Evolutionary conservation across 306 rosid genomes (phyloP).

Genomic region (Carpinus fangiana): DNA sequence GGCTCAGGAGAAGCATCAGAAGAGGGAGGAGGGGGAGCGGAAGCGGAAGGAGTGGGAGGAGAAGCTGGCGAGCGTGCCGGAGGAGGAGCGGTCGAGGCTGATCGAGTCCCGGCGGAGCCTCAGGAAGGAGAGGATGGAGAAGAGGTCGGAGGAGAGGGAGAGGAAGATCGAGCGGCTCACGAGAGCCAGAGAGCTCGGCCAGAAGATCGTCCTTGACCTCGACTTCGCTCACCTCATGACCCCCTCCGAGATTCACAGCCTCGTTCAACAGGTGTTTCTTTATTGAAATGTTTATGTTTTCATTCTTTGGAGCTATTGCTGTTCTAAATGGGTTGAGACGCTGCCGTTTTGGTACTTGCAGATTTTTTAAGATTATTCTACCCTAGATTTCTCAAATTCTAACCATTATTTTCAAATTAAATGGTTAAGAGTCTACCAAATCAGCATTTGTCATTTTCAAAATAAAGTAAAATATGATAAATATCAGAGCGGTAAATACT

Average conservation of each 20-base stretch:
- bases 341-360: neutral
- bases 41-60: conserved; percentile 91
- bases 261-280: conserved; percentile 71
- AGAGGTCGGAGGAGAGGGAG: conserved; percentile 58
- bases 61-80: conserved; percentile 43
- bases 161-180: conserved; percentile 56
- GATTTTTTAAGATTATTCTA: no score
- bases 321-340: no score
- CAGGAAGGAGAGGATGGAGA: conserved; percentile 83
- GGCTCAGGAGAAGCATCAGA: conserved; percentile 60
- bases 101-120: conserved; percentile 61
- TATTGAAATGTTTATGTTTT: neutral
- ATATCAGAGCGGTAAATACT: no score
- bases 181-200: conserved; percentile 53
- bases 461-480: no score
- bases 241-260: conserved; percentile 72
- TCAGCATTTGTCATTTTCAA: no score
- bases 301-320: no score
- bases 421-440: no score
- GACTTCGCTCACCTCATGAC: conserved; percentile 79
- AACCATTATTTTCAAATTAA: no score
- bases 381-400: no score
- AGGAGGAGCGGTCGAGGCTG: conserved; percentile 68
- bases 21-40: conserved; percentile 55
- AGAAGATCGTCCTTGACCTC: conserved; percentile 76